Conservation (phyloP, 2,329 filamentous ascomycete species). For the Massarina eburnea region DNA sequence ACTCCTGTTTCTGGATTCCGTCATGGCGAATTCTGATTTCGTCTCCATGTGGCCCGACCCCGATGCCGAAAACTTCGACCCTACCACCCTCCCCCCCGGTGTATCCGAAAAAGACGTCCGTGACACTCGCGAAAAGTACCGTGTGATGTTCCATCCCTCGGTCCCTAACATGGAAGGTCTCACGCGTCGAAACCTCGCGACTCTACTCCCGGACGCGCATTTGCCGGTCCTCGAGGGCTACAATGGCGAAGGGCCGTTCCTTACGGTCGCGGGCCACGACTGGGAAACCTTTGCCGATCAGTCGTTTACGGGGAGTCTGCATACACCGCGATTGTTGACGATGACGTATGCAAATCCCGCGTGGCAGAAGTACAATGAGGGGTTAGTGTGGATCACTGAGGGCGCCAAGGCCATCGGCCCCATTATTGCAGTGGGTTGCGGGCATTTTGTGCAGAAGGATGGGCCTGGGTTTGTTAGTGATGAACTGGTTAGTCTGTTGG, state of each 20-base stretch:
- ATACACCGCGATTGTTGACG: conserved; percentile 43
- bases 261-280: conserved; percentile 59
- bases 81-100: conserved; percentile 42
- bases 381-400: conserved; percentile 49
- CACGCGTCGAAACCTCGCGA: conserved; percentile 49
- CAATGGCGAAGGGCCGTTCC: conserved; percentile 40
- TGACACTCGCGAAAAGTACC: conserved; percentile 40
- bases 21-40: conserved; percentile 60
- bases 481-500: conserved; percentile 35
- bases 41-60: conserved; percentile 60
- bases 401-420: conserved; percentile 46
- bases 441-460: conserved; percentile 60
- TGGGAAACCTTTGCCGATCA: conserved; percentile 56
- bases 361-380: conserved; percentile 59
- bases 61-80: conserved; percentile 51
- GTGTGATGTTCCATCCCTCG: conserved; percentile 51
- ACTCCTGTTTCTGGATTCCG: conserved; percentile 58
- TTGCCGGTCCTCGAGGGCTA: conserved; percentile 45
- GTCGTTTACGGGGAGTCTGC: conserved; percentile 33
- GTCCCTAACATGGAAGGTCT: conserved; percentile 55
- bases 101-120: conserved; percentile 40
- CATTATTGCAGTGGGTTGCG: conserved; percentile 52
- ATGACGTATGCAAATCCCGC: conserved; percentile 56
- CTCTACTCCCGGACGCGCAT: conserved; percentile 49
- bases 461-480: conserved; percentile 47